These are phyloP conservation scores for Fusarium nisikadoi DNA, from an alignment of 2,329 filamentous ascomycete genomes.

Conservation along the genomic window DNA sequence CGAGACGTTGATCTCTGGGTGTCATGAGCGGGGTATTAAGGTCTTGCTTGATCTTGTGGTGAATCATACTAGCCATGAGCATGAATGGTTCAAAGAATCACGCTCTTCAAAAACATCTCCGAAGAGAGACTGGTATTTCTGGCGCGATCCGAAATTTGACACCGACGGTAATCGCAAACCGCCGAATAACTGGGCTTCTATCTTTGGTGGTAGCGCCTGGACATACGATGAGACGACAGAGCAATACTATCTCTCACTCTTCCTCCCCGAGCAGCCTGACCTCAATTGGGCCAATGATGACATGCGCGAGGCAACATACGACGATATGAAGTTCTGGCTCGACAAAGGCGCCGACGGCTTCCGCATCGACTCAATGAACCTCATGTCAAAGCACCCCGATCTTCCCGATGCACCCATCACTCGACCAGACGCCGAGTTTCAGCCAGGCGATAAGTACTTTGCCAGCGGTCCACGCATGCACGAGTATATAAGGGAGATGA, in stretches of 20 bases:
- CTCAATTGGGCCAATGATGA: conserved; percentile 81
- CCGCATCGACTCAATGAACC: conserved; percentile 75
- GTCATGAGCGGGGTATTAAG: conserved; percentile 56
- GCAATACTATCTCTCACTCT: conserved; percentile 80
- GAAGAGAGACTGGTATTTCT: conserved; percentile 67
- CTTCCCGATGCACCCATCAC: conserved; percentile 63
- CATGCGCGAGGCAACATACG: conserved; percentile 73
- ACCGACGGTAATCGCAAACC: conserved; percentile 49
- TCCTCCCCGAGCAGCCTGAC: conserved; percentile 77
- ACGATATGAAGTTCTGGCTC: conserved; percentile 80
- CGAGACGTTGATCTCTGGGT: conserved; percentile 67
- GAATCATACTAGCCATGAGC: conserved; percentile 51
- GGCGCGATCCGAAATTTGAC: conserved; percentile 57
- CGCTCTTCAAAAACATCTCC: conserved; percentile 58
- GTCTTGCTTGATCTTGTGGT: conserved; percentile 45
- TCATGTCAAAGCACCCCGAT: conserved; percentile 67
- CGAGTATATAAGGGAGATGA: conserved; percentile 46
- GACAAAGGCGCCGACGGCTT: conserved; percentile 75
- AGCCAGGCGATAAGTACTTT: conserved; percentile 55
- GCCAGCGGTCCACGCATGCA: conserved; percentile 66
- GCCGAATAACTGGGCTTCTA: conserved; percentile 57
- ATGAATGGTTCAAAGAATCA: conserved; percentile 68
- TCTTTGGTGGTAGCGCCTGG: conserved; percentile 64
- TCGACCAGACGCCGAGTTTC: conserved; percentile 47
- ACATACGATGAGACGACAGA: conserved; percentile 72